Percentiles rank a stretch among this genome's conserved stretches.
Conservation (phyloP, 306 rosid genomes). For the Geum urbanum region DNA sequence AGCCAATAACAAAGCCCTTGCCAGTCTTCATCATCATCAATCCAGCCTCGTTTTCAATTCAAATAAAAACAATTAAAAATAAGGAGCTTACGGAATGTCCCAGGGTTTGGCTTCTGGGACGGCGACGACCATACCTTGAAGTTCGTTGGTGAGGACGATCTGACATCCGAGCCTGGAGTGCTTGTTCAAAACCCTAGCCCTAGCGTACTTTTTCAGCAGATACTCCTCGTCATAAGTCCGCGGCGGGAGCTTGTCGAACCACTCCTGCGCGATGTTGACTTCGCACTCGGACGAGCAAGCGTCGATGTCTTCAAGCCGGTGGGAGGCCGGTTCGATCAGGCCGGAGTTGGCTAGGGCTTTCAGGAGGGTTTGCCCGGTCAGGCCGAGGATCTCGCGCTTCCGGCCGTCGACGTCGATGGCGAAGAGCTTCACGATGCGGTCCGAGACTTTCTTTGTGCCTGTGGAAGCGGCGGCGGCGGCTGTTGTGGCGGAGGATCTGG, state of each 20-base stretch:
- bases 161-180: constrained; percentile 91
- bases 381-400: constrained; percentile 68
- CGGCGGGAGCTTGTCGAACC: constrained; percentile 85
- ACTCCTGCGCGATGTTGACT: constrained; percentile 86
- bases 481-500: constrained; percentile 42
- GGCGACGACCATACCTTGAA: constrained; percentile 94
- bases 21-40: background rate
- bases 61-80: background rate
- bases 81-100: constrained; percentile 58
- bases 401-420: constrained; percentile 71
- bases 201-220: constrained; percentile 51
- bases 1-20: background rate
- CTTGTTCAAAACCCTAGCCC: constrained; percentile 67
- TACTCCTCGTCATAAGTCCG: constrained; percentile 84
- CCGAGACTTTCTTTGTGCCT: constrained; percentile 56
- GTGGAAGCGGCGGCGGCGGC: constrained; percentile 30
- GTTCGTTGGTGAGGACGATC: constrained; percentile 67
- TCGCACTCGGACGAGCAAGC: constrained; percentile 94
- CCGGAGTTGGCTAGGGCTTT: constrained; percentile 66
- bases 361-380: constrained; percentile 79
- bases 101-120: constrained; percentile 88
- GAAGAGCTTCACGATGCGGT: constrained; percentile 68
- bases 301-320: constrained; percentile 85
- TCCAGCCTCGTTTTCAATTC: background rate
- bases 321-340: constrained; percentile 80